Percentiles rank a stretch among this genome's conserved stretches.
These are phyloP conservation scores for Russula emetica DNA, from an alignment of 768 basidiomycete genomes.

Conservation along the genomic window DNA sequence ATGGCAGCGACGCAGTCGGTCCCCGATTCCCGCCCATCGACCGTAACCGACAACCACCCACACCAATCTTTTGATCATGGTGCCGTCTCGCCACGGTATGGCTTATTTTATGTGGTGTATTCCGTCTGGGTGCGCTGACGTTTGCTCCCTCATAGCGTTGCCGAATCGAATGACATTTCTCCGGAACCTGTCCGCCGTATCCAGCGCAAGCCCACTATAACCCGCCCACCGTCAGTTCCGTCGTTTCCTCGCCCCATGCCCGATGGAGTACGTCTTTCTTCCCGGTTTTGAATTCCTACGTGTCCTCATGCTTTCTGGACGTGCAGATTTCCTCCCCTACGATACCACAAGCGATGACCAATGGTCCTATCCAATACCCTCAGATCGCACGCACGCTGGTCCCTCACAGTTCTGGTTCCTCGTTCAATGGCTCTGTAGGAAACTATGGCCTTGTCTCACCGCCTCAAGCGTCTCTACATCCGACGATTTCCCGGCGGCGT, in stretches of 20 bases:
- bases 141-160: constrained; percentile 19
- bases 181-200: constrained; percentile 25
- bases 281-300: constrained; percentile 1
- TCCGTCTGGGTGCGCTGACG: neutral
- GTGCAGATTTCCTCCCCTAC: constrained; percentile 38
- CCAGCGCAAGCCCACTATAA: constrained; percentile 28
- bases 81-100: constrained; percentile 43
- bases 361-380: constrained; percentile 53
- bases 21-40: constrained; percentile 30
- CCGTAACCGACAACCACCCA: constrained; percentile 12
- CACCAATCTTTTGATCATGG: constrained; percentile 42
- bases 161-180: constrained; percentile 19
- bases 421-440: constrained; percentile 41
- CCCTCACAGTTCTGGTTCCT: constrained; percentile 39
- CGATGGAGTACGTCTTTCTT: constrained; percentile 29
- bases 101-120: neutral
- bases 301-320: neutral
- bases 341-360: constrained; percentile 36
- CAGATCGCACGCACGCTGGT: constrained; percentile 41
- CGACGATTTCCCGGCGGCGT: constrained; percentile 63
- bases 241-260: constrained; percentile 22
- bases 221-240: constrained; percentile 23
- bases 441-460: constrained; percentile 50
- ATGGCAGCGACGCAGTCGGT: constrained; percentile 23
- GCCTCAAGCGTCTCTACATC: constrained; percentile 82